phyloP scores from a whole-genome alignment of 306 rosid species.

The cucumber (Cucumis sativus) region Cucumber_9930_V3 NC_026658.2:6033001-6033500 shows the following conservation, averaged over 20 bases:
- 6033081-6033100: constrained; percentile 1
- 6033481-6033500: constrained; percentile 28
- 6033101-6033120: constrained; percentile 14
- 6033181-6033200: constrained; percentile 87
- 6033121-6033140: constrained; percentile 7
- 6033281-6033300: constrained; percentile 33
- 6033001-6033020: background rate
- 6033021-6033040: background rate
- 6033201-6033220: constrained; percentile 97
- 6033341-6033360: constrained; percentile 42
- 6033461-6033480: constrained; percentile 37
- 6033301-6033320: constrained; percentile 22
- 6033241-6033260: constrained; percentile 77
- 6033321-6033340: constrained; percentile 24
- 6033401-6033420: constrained; percentile 28
- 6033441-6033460: constrained; percentile 28
- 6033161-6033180: constrained; percentile 33
- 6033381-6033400: constrained; percentile 38
- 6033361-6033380: constrained; percentile 59
- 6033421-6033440: constrained; percentile 13
- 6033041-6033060: background rate
- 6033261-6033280: constrained; percentile 35
- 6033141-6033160: constrained; percentile 23
- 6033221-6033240: constrained; percentile 82
- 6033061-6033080: constrained; percentile 15